A percentile compares a stretch with the other conserved stretches of the same genome.
Conservation (phyloP, 2,329 filamentous ascomycete species). For the Monascus ruber region DNA sequence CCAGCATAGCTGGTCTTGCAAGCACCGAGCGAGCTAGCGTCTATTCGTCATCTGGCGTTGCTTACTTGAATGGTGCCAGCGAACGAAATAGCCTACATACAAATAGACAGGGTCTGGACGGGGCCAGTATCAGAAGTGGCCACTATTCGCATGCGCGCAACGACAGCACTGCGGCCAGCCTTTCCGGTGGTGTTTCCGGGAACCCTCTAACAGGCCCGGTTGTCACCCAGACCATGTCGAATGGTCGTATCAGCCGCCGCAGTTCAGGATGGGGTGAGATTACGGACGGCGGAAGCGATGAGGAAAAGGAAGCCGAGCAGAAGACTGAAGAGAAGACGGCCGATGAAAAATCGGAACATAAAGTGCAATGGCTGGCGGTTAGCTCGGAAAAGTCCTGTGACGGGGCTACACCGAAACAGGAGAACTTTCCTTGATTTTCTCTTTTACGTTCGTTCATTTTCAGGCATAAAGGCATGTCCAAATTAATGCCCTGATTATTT, state of each 20-base stretch:
- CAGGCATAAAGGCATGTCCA: too few species aligned
- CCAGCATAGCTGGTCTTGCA: slow-evolving; percentile 43
- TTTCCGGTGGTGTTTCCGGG: slow-evolving; percentile 41
- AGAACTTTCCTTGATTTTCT: neutral
- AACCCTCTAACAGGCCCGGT: slow-evolving; percentile 45
- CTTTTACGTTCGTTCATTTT: neutral
- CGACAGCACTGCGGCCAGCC: slow-evolving; percentile 71
- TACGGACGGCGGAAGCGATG: slow-evolving; percentile 24
- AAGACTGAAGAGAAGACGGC: slow-evolving; percentile 6
- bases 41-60: slow-evolving; percentile 63
- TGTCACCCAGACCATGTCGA: slow-evolving; percentile 17
- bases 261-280: slow-evolving; percentile 37
- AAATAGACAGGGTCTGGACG: slow-evolving; percentile 48
- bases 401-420: neutral
- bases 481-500: too few species aligned
- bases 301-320: slow-evolving; percentile 14
- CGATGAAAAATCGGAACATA: slow-evolving; percentile 26
- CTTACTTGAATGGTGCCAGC: slow-evolving; percentile 47
- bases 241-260: slow-evolving; percentile 29
- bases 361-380: slow-evolving; percentile 8
- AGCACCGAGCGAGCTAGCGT: slow-evolving; percentile 53
- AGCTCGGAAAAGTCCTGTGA: neutral
- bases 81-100: slow-evolving; percentile 77
- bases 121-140: slow-evolving; percentile 67
- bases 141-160: slow-evolving; percentile 64